Evolutionary conservation across 31 red algal genomes (phyloP).

Genomic region (Bonnemaisonia californica): DNA sequence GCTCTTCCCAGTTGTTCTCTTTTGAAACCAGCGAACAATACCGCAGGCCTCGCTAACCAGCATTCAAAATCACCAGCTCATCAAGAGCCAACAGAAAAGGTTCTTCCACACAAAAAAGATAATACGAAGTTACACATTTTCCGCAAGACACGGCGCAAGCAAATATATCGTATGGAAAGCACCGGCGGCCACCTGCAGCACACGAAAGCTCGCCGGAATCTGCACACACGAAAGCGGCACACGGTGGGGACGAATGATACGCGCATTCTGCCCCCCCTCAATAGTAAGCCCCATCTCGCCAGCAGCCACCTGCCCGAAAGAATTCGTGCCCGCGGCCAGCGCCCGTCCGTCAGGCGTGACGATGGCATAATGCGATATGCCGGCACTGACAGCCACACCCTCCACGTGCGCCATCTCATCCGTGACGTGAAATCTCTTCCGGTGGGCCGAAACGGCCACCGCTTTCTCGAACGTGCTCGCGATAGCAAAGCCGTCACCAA

Average conservation of each 20-base stretch:
- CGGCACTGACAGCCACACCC: constrained; percentile 44
- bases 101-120: constrained; percentile 6
- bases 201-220: constrained; percentile 44
- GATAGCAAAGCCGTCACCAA: constrained; percentile 69
- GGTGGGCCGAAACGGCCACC: constrained; percentile 44
- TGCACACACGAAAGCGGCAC: constrained; percentile 50
- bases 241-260: constrained; percentile 49
- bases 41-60: too few relatives aligned
- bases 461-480: constrained; percentile 43
- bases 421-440: constrained; percentile 57
- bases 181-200: constrained; percentile 48
- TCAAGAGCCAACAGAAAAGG: background rate
- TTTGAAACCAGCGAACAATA: too few relatives aligned
- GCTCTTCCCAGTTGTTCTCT: too few relatives aligned
- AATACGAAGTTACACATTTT: background rate
- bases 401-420: constrained; percentile 49
- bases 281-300: constrained; percentile 72
- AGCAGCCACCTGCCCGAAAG: constrained; percentile 70
- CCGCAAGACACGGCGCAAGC: constrained; percentile 1
- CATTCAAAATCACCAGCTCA: too few relatives aligned
- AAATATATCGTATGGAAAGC: constrained; percentile 68
- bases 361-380: constrained; percentile 59
- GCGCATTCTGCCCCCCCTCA: constrained; percentile 52
- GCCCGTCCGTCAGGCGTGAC: constrained; percentile 49
- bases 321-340: constrained; percentile 43